Conservation (phyloP, 306 rosid species). For the Carpinus fangiana region DNA sequence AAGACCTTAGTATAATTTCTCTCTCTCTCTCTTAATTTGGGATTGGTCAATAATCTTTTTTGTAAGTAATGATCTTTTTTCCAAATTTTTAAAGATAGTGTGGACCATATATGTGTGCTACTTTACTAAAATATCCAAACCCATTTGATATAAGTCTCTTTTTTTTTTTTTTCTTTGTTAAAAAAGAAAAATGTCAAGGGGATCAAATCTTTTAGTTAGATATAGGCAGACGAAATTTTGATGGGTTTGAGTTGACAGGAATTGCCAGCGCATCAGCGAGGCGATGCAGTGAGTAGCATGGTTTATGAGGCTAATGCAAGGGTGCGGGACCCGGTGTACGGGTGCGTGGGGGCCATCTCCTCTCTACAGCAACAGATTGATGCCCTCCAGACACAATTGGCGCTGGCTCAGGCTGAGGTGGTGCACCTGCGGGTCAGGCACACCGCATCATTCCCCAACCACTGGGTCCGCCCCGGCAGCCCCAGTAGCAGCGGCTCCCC, state of each 20-base stretch:
- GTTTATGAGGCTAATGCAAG: constrained; percentile 91
- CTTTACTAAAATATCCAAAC: too few species aligned
- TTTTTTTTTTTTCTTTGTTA: too few species aligned
- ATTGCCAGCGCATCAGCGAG: constrained; percentile 67
- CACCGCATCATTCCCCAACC: constrained; percentile 35
- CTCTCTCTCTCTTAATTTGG: background rate
- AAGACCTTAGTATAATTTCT: background rate
- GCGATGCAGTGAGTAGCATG: constrained; percentile 89
- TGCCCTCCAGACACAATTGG: constrained; percentile 68
- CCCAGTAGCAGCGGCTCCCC: constrained; percentile 66
- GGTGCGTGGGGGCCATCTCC: constrained; percentile 84
- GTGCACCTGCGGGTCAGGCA: constrained; percentile 70
- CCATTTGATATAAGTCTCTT: too few species aligned
- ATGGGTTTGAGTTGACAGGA: constrained; percentile 44
- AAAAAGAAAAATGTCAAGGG: background rate
- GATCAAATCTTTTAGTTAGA: too few species aligned
- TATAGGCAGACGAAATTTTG: background rate
- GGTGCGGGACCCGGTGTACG: constrained; percentile 84
- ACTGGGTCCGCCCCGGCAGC: constrained; percentile 54
- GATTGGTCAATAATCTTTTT: too few species aligned
- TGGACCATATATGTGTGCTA: too few species aligned
- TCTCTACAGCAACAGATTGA: constrained; percentile 81
- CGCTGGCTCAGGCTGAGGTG: constrained; percentile 88
- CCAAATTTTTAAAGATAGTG: too few species aligned
- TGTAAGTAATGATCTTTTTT: too few species aligned